A percentile compares a stretch with the other conserved stretches of the same genome.
Evolutionary conservation across 352 stramenopile genomes (phyloP).

Genomic region (Elongisporangium undulatum): DNA sequence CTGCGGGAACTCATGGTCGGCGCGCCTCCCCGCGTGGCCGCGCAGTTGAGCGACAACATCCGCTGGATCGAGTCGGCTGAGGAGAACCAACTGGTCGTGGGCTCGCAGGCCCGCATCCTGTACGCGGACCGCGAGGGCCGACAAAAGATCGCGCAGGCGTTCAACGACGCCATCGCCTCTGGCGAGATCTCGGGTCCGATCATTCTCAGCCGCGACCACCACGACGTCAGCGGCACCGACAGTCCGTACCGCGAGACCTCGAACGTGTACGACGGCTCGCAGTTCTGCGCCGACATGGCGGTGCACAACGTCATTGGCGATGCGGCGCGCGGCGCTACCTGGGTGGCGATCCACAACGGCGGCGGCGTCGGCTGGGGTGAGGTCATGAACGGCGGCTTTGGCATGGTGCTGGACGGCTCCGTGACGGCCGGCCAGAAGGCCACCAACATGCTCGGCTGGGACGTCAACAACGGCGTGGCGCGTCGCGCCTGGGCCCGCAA

Average conservation of each 20-base stretch:
- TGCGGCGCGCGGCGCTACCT: constrained; percentile 78
- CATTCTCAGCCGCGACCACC: constrained; percentile 84
- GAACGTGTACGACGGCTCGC: constrained; percentile 84
- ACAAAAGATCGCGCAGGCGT: constrained; percentile 68
- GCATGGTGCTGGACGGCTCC: constrained; percentile 83
- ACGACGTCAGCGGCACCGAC: constrained; percentile 88
- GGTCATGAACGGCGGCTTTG: constrained; percentile 87
- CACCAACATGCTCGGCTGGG: constrained; percentile 78
- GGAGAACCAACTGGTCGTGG: constrained; percentile 84
- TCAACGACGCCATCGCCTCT: constrained; percentile 75
- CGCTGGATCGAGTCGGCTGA: constrained; percentile 83
- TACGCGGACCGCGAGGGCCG: constrained; percentile 82
- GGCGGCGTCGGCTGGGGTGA: constrained; percentile 87
- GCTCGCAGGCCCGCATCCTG: constrained; percentile 86
- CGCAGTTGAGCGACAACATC: constrained; percentile 82
- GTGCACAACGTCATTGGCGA: constrained; percentile 89
- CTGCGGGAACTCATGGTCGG: constrained; percentile 55
- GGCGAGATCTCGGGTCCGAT: constrained; percentile 69
- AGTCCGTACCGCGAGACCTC: constrained; percentile 87
- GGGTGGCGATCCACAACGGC: constrained; percentile 87
- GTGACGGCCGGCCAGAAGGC: constrained; percentile 58
- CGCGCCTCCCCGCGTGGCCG: constrained; percentile 47
- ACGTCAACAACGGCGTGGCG: constrained; percentile 88
- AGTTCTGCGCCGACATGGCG: constrained; percentile 87
- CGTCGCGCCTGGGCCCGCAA: constrained; percentile 82